phyloP scores from a whole-genome alignment of 1,284 basidiomycete genomes.

The Melampsora americana region DNA sequence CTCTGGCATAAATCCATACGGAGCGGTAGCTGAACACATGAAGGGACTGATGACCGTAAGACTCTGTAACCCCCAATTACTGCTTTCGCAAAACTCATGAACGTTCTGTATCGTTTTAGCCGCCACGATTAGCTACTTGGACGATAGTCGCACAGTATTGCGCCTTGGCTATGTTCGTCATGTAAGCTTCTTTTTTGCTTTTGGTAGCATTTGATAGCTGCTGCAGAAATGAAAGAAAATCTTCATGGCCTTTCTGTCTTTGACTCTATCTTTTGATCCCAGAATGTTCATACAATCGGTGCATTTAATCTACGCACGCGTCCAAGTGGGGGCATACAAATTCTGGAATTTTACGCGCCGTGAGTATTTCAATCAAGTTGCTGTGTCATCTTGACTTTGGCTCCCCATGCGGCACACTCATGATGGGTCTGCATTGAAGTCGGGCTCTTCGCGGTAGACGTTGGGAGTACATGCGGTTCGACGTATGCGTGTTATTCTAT shows the following conservation, averaged over 20 bases:
- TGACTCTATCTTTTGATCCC: background rate
- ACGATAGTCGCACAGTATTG: background rate
- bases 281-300: background rate
- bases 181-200: background rate
- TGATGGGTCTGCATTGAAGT: background rate
- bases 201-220: background rate
- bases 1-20: background rate
- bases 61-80: background rate
- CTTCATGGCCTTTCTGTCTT: background rate
- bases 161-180: background rate
- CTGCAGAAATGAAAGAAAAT: background rate
- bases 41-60: background rate
- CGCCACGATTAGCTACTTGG: background rate
- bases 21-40: background rate
- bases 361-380: background rate
- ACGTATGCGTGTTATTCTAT: background rate
- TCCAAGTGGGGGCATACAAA: background rate
- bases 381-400: no score
- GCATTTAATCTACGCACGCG: background rate
- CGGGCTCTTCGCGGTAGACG: background rate
- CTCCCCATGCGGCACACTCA: background rate
- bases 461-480: background rate
- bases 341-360: background rate
- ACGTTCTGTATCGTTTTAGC: background rate
- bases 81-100: background rate